Evolutionary conservation across 345 rosid genomes (phyloP).

Genomic region (Boechera divaricarpa): DNA sequence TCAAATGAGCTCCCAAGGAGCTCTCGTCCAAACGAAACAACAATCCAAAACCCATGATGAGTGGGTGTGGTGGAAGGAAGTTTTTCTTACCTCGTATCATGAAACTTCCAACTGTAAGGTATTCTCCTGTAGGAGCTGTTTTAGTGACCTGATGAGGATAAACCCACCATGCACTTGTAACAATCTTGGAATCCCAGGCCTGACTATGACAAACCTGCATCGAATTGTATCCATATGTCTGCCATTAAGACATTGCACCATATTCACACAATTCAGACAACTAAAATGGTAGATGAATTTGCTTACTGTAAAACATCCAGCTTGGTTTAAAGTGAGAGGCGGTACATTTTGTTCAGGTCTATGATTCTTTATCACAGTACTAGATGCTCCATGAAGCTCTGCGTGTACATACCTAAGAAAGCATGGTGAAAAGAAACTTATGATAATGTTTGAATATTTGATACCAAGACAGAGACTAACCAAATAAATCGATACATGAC

Average conservation of each 20-base stretch:
- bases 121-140: slow-evolving; percentile 99
- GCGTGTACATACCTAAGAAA: slow-evolving; percentile 87
- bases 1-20: slow-evolving; percentile 94
- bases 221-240: slow-evolving; percentile 21
- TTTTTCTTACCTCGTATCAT: slow-evolving; percentile 99
- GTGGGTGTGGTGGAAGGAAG: slow-evolving; percentile 97
- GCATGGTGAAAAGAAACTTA: slow-evolving; percentile 13
- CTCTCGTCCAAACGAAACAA: slow-evolving; percentile 98
- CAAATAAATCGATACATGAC: slow-evolving; percentile 14
- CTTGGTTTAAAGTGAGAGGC: slow-evolving; percentile 95
- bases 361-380: slow-evolving; percentile 95
- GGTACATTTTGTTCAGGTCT: slow-evolving; percentile 87
- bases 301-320: slow-evolving; percentile 92
- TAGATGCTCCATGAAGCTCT: slow-evolving; percentile 97
- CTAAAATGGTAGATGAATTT: slow-evolving; percentile 2
- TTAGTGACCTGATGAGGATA: slow-evolving; percentile 97
- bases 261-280: slow-evolving; percentile 9
- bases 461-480: slow-evolving; percentile 17
- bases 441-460: slow-evolving; percentile 1
- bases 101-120: slow-evolving; percentile 97
- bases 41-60: slow-evolving; percentile 96
- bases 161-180: slow-evolving; percentile 99
- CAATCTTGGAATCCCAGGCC: slow-evolving; percentile 99
- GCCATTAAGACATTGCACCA: slow-evolving; percentile 26
- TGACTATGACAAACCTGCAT: slow-evolving; percentile 95